Base-by-base conservation (phyloP, 2,329 filamentous ascomycete genomes). In the Talaromyces sp. region DNA sequence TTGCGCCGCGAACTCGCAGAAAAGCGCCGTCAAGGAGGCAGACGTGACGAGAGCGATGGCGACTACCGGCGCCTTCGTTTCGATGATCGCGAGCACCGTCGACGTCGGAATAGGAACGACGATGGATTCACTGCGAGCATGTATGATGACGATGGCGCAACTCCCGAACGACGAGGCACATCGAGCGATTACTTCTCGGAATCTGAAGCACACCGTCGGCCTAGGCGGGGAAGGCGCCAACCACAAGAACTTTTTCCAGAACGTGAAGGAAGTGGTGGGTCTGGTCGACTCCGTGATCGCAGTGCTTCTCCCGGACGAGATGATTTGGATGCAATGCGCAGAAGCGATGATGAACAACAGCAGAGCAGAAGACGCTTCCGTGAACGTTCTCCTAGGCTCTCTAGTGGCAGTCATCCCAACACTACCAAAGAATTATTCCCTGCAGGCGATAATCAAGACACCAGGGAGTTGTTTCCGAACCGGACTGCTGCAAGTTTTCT, bases 111-210 rank as follows among this genome's bases (percentile, higher is more conserved):
- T 41, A 80, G 85, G 41, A 52, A 41, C 35, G 60, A 66, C 19
- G 59, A 62, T 45, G 60, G 45, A 7, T 94, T 92, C 70, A 87
- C 90, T 71, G 90, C 88, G 41, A 90, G 86, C 72, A 90, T 97
- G 82, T 96, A 96, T 76, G 92, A 95, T 69, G 92, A 96, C 71
- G 70, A 68, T 49, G 69, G 66, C 16, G 69, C 41, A 27, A n/a
- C 10, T 47, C 37, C 45, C 11, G 49, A 62, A n/a, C 50, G 52
- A 16, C 52, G 64, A 57, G 43, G 49, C 33, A 47, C 37, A 5
- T 67, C 66, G 37, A 56, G 70, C 22, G 69, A 71, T 8, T 73
- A 74, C 54, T 69, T 70, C 24, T 72, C 72, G 8, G 71, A 74
- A 60, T 64, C 73, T 27, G 75, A 73, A 63, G 69, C 71, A 61